phyloP scores from a whole-genome alignment of 805 yeast genomes.

The Hemisphaericaspora nanyangensis region DNA sequence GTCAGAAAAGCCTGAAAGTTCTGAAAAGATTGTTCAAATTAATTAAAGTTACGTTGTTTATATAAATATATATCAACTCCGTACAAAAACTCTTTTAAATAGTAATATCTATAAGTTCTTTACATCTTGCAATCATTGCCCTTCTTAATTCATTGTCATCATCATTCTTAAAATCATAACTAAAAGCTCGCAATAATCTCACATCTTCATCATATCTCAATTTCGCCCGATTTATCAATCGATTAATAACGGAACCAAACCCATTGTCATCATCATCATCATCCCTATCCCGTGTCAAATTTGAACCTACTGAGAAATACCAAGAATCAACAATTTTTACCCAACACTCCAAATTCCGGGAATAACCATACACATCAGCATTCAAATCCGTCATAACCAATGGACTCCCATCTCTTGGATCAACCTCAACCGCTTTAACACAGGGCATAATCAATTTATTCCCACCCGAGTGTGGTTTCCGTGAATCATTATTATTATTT shows the following conservation, averaged over 20 bases:
- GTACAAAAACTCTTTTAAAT: no score
- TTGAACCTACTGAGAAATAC: constrained; percentile 19
- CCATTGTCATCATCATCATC: background rate
- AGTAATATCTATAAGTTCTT: constrained; percentile 2
- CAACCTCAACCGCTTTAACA: constrained; percentile 28
- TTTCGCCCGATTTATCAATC: constrained; percentile 3
- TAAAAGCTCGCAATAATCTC: constrained; percentile 1
- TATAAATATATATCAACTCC: background rate
- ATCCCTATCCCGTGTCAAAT: background rate
- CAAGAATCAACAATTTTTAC: constrained; percentile 43
- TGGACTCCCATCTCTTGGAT: constrained; percentile 37
- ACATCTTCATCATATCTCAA: constrained; percentile 4
- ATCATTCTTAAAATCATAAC: constrained; percentile 3
- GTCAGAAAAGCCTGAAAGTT: constrained; percentile 1
- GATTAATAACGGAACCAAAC: background rate
- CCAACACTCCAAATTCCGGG: constrained; percentile 45
- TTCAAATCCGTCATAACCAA: constrained; percentile 34
- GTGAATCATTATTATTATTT: constrained; percentile 4
- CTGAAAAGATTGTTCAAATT: background rate
- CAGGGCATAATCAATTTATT: constrained; percentile 14
- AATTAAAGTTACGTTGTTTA: background rate
- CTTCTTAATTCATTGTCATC: constrained; percentile 5
- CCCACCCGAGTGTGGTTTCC: constrained; percentile 2
- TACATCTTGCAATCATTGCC: constrained; percentile 2
- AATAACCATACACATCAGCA: constrained; percentile 39